Conservation (phyloP, 768 basidiomycete species). For the Amanita phalloides region DNA sequence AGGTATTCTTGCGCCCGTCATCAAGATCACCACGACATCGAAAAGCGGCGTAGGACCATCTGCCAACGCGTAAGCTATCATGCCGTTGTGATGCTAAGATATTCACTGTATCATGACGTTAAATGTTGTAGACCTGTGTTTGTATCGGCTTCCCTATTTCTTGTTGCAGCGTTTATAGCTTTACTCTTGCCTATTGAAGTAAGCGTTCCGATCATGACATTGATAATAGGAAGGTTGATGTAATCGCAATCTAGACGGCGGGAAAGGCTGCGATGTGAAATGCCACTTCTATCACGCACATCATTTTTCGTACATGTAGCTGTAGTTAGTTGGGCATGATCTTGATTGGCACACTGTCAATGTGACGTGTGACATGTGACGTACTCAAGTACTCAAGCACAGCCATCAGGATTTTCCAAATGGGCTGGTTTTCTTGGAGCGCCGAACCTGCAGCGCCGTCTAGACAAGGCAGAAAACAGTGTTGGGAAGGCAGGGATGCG, state of each 20-base stretch:
- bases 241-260: neutral
- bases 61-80: conserved; percentile 23
- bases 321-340: too few relatives aligned
- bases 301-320: neutral
- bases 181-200: conserved; percentile 40
- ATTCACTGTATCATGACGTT: neutral
- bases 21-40: conserved; percentile 34
- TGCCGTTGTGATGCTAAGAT: neutral
- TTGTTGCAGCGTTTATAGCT: conserved; percentile 28
- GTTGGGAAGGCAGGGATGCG: conserved; percentile 77
- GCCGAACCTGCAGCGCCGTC: conserved; percentile 25
- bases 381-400: too few relatives aligned
- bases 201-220: neutral
- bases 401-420: conserved; percentile 5
- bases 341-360: too few relatives aligned
- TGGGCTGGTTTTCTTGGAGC: conserved; percentile 32
- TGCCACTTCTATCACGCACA: neutral
- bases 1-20: conserved; percentile 36
- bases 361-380: too few relatives aligned
- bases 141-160: conserved; percentile 34
- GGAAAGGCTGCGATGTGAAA: conserved; percentile 1
- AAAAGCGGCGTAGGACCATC: conserved; percentile 17
- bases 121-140: conserved; percentile 30
- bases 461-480: conserved; percentile 62
- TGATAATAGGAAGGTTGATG: neutral